A percentile compares a stretch with the other conserved stretches of the same genome.
These are phyloP conservation scores for Isabelozyma gotoi DNA, from an alignment of 805 yeast genomes.

Conservation along the genomic window DNA sequence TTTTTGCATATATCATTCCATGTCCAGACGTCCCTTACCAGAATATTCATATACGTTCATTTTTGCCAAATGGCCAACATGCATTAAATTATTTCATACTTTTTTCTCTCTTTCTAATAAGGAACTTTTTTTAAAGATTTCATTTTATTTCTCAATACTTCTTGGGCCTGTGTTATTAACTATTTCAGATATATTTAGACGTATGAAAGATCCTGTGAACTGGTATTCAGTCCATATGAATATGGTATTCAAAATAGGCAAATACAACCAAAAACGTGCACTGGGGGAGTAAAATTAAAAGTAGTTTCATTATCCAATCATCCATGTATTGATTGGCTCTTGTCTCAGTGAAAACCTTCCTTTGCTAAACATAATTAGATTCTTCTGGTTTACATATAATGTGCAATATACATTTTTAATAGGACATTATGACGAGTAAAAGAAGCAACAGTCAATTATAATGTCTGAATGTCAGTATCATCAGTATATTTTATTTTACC, in stretches of 20 bases:
- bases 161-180: neutral
- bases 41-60: neutral
- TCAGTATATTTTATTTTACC: slow-evolving; percentile 10
- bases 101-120: neutral
- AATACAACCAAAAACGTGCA: too few species aligned
- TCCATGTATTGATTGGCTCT: too few species aligned
- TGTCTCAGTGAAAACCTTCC: too few species aligned
- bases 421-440: too few species aligned
- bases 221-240: too few species aligned
- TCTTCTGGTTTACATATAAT: too few species aligned
- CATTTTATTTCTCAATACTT: neutral
- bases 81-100: neutral
- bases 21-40: neutral
- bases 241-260: too few species aligned
- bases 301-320: too few species aligned
- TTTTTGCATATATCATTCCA: neutral
- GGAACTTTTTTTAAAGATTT: too few species aligned
- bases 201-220: neutral
- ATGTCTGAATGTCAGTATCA: slow-evolving; percentile 35
- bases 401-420: too few species aligned
- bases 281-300: too few species aligned
- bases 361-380: too few species aligned
- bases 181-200: neutral
- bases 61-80: neutral
- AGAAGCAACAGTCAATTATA: slow-evolving; percentile 29